Evolutionary conservation across 2,329 filamentous ascomycete genomes (phyloP).

Genomic region (Knoxdaviesia capensis): DNA sequence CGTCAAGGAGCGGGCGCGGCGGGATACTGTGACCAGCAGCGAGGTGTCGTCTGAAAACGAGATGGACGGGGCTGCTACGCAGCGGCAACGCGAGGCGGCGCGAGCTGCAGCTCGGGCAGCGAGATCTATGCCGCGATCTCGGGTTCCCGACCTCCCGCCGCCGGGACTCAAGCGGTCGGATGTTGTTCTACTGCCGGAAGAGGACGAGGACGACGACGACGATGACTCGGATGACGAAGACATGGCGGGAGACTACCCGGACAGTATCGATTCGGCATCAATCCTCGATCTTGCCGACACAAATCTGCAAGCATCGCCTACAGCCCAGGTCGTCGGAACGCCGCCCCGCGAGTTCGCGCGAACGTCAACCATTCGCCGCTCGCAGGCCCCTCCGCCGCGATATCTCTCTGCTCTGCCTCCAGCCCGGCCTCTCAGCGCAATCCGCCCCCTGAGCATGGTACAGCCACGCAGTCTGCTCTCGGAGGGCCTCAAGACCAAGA

Average conservation of each 20-base stretch:
- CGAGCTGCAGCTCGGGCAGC: constrained; percentile 25
- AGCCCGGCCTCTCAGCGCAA: constrained; percentile 44
- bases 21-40: constrained; percentile 64
- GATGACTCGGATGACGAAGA: constrained; percentile 43
- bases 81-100: constrained; percentile 40
- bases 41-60: constrained; percentile 73
- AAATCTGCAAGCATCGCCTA: constrained; percentile 31
- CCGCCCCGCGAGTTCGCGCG: constrained; percentile 38
- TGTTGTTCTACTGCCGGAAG: constrained; percentile 33
- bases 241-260: constrained; percentile 39
- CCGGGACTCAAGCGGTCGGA: constrained; percentile 21
- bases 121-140: constrained; percentile 1
- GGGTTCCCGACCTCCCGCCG: constrained; percentile 11
- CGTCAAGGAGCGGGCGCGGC: constrained; percentile 45
- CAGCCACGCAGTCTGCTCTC: constrained; percentile 53
- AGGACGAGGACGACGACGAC: constrained; percentile 34
- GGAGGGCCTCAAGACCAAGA: constrained; percentile 51
- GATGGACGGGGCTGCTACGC: constrained; percentile 45
- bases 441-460: constrained; percentile 43
- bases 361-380: constrained; percentile 43
- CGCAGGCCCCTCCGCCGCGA: constrained; percentile 32
- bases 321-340: constrained; percentile 40
- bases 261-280: constrained; percentile 50
- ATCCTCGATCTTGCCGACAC: constrained; percentile 46
- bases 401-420: constrained; percentile 49